These are phyloP conservation scores for Lolium perenne DNA, from an alignment of 176 grass and related monocot species.

Conservation along the genomic window DNA sequence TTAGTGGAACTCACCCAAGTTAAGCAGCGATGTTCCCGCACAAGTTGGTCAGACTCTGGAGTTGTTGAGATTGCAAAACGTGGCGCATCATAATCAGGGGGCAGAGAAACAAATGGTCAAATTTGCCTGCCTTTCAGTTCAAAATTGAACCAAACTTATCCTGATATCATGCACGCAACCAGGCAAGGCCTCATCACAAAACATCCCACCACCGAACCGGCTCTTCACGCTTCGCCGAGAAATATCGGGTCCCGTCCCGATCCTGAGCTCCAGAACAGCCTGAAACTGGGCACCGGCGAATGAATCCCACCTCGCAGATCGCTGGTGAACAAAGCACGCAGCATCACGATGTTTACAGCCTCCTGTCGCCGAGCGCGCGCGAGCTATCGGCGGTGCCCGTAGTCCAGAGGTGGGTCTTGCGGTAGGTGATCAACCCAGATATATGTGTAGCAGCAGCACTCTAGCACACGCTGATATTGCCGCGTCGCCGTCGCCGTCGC, in stretches of 20 bases:
- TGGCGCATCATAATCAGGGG: too few species aligned
- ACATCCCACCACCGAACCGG: not conserved
- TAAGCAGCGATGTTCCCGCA: too few species aligned
- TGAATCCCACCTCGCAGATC: not conserved
- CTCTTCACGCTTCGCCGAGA: not conserved
- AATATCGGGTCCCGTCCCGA: not conserved
- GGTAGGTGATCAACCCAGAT: not conserved
- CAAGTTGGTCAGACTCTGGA: too few species aligned
- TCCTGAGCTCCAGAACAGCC: not conserved
- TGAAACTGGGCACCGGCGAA: not conserved
- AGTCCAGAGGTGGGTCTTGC: slow-evolving; percentile 1
- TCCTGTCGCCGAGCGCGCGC: not conserved
- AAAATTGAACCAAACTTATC: too few species aligned
- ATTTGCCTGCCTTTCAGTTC: too few species aligned
- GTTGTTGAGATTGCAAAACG: too few species aligned
- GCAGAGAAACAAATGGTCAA: too few species aligned
- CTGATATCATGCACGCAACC: not conserved
- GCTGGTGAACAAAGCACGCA: slow-evolving; percentile 14
- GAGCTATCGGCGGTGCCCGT: not conserved
- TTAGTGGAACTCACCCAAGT: too few species aligned
- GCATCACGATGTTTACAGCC: not conserved
- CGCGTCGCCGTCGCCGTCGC: slow-evolving; percentile 26
- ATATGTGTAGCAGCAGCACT: not conserved
- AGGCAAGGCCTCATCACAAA: too few species aligned
- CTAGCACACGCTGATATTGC: slow-evolving; percentile 32